Evolutionary conservation across 202 grass and related monocot species (phyloP), one percentile per base, ranked within the genome.

Genomic region (Setaria viridis): DNA sequence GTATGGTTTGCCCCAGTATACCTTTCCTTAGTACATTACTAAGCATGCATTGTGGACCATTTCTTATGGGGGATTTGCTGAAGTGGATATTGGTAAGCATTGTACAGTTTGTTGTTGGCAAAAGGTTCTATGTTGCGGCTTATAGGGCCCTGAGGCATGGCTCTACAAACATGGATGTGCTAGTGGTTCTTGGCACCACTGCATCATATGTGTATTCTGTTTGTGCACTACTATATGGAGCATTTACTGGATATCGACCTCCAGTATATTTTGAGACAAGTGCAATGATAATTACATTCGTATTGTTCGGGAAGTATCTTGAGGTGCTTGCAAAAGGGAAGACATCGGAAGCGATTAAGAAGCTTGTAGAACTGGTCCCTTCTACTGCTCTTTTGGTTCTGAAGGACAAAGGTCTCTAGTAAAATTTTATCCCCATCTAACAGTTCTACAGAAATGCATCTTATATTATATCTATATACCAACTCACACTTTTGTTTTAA

Each of bases 211-310:
- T 91, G 46, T 99, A 99, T 85, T 99, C 97, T 29, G 92, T 95
- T 29, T 88, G 93, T 66, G 92, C 97, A 12, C 87, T 99, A 32
- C 45, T 99, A 11, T 96, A 99, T 2, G 92, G 91, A 62, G 87
- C 90, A 59, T 85, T 92, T 83, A 87, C 90, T 89, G 92, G 88
- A 42, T 99, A 90, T 72, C 67, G 32, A 9, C 89, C 94, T 67
- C 97, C 94, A 1, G 65, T 99, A 62, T 99, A 99, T 90, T 99
- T 99, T 85, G 97, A 99, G 86, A 99, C 97, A 85, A 96, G 97
- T 81, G 97, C 97, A 64, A 99, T 99, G 97, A 99, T 99, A 87
- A 99, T 99, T 63, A 99, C 97, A 64, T 99, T 99, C 78, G 97
- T 99, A 62, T 74, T 99, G 84, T 76, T 99, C 12, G 97, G 97